Base-by-base conservation (phyloP, 192 early-diverging fungal species). In the Umbelopsis vinacea region DNA sequence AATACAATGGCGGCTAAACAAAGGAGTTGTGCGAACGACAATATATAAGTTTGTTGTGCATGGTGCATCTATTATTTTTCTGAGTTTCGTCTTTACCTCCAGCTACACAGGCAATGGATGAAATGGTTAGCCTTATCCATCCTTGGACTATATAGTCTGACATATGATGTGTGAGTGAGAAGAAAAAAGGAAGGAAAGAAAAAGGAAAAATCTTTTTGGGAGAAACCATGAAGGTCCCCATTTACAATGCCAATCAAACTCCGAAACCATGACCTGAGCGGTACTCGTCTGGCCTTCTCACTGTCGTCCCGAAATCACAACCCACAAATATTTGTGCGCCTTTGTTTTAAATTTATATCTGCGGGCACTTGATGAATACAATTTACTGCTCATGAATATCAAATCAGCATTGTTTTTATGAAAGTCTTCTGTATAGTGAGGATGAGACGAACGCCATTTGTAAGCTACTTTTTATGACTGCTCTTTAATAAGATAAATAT, bases 1-100 rank as follows among this genome's bases (percentile, higher is more conserved):
- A 73, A 79, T 4, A 79, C 74, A 46, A 79, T 69, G 11, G 78
- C 71, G 14, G 78, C 78, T 76, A 43, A 43, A 43, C 6, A 43
- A 43, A 43, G 11, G 46, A 24, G n/a, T 21, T 66, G 19, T 70
- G 24, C 63, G 17, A 43, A 43, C 6, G 40, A 11, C 1, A 35
- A 26, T 7, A 60, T 45, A 1, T 68, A 1, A 26, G 21, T 38
- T n/a, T 35, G 37, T 57, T 55, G 15, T 68, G 33, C 21, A n/a
- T 68, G 50, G n/a, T 9, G 0, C 22, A 10, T 24, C n/a, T 21
- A 15, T 37, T 26, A 17, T 29, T 60, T 0, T 11, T 19, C 6
- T 40, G 23, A 17, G 10, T 9, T 12, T 24, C 17, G 24, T 10
- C 26, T 24, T 35, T 79, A 73, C 71, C 76, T n/a, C 77, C 77